Evolutionary conservation across 164 flowering plant genomes (phyloP).

Genomic region (Tetrastigma voinierianum): DNA sequence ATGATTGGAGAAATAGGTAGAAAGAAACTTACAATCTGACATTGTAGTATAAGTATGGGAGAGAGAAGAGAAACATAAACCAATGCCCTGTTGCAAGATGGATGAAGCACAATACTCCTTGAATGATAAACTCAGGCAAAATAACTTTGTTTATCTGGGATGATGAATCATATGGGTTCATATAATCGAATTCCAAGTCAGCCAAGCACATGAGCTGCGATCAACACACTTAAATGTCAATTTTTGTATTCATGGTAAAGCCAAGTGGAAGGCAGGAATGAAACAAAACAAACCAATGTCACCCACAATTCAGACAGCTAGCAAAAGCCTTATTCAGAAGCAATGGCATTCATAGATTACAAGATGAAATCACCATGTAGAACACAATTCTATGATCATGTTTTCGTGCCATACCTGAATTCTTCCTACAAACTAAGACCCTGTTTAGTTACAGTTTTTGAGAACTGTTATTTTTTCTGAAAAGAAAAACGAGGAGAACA

Average conservation of each 20-base stretch:
- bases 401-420: too few relatives aligned
- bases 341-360: too few relatives aligned
- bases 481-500: too few relatives aligned
- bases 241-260: neutral
- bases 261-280: neutral
- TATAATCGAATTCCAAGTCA: slow-evolving; percentile 49
- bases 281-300: neutral
- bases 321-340: neutral
- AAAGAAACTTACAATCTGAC: slow-evolving; percentile 31
- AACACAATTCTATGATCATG: too few relatives aligned
- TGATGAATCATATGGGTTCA: slow-evolving; percentile 50
- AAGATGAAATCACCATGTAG: too few relatives aligned
- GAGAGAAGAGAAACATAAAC: slow-evolving; percentile 35
- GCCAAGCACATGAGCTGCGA: slow-evolving; percentile 54
- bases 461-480: too few relatives aligned
- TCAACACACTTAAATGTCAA: neutral
- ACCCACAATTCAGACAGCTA: neutral
- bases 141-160: slow-evolving; percentile 33
- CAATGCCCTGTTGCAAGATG: slow-evolving; percentile 47
- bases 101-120: slow-evolving; percentile 33
- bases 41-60: slow-evolving; percentile 45
- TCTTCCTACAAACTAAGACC: too few relatives aligned
- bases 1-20: slow-evolving; percentile 5
- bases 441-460: too few relatives aligned
- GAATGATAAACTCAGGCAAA: slow-evolving; percentile 40